These are phyloP conservation scores for Diaporthe amygdali DNA, from an alignment of 2,329 filamentous ascomycete genomes.

Conservation along the genomic window DNA sequence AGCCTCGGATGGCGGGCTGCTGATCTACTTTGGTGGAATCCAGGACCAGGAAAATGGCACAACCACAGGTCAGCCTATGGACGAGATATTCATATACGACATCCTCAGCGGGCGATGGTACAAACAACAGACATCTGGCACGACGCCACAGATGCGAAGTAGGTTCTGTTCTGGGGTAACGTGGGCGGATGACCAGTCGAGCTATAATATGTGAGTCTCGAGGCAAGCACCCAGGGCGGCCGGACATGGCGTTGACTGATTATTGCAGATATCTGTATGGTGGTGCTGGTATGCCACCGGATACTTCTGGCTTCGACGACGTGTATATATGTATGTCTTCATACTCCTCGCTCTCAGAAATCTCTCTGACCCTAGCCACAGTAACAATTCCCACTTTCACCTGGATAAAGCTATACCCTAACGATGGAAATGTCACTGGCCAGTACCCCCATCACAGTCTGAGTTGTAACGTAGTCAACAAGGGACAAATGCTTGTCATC, in stretches of 20 bases:
- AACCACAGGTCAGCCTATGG: constrained; percentile 48
- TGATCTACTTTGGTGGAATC: constrained; percentile 68
- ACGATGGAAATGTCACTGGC: constrained; percentile 43
- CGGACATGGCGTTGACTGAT: constrained; percentile 7
- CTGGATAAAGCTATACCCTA: constrained; percentile 63
- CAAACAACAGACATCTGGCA: constrained; percentile 59
- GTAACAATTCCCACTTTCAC: constrained; percentile 66
- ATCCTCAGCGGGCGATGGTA: constrained; percentile 66
- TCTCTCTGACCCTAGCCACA: not conserved
- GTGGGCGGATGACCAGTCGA: constrained; percentile 63
- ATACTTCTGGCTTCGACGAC: constrained; percentile 62
- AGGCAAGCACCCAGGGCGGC: constrained; percentile 16
- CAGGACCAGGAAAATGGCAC: constrained; percentile 55
- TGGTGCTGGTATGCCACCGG: constrained; percentile 53
- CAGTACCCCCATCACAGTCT: constrained; percentile 57
- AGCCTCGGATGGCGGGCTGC: constrained; percentile 61
- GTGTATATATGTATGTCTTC: constrained; percentile 53
- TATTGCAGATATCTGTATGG: constrained; percentile 63
- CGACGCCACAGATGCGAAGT: constrained; percentile 56
- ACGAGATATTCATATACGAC: constrained; percentile 64
- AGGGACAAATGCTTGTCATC: constrained; percentile 66
- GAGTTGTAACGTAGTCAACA: constrained; percentile 61
- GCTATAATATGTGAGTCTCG: constrained; percentile 65
- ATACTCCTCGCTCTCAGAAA: rapidly evolving
- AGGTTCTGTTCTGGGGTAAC: constrained; percentile 67